Conservation (phyloP, 768 basidiomycete genomes). For the Termitomyces sp. region DNA sequence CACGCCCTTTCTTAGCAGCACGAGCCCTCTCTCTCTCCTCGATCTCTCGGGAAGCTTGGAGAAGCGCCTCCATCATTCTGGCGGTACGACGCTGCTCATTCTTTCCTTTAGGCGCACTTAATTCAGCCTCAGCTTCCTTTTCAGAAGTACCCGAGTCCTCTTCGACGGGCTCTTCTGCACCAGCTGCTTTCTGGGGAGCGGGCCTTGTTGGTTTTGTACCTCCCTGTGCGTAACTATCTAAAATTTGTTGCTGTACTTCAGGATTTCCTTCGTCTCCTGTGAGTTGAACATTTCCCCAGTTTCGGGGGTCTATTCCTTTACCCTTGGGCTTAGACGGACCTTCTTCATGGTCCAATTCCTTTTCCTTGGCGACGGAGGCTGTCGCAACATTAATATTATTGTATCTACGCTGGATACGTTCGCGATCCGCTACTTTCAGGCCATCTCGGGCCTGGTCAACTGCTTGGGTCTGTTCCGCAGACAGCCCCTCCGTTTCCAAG, state of each 20-base stretch:
- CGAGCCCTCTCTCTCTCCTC: not conserved
- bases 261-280: not conserved
- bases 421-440: not conserved
- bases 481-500: not conserved
- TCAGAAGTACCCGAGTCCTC: no score
- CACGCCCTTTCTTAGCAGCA: not conserved
- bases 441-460: not conserved
- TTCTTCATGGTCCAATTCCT: no score
- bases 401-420: not conserved
- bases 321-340: not conserved
- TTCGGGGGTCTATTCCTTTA: not conserved
- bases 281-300: not conserved
- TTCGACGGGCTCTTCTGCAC: no score
- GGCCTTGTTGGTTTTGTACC: no score
- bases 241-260: not conserved
- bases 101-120: no score
- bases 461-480: not conserved
- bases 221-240: not conserved
- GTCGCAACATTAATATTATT: not conserved
- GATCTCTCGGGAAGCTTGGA: not conserved
- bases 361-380: accelerated
- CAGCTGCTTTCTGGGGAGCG: no score
- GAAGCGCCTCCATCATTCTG: not conserved
- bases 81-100: not conserved
- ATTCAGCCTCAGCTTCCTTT: no score